phyloP scores from a whole-genome alignment of 1,284 basidiomycete genomes.

The Leccinum subspadiceum region DNA sequence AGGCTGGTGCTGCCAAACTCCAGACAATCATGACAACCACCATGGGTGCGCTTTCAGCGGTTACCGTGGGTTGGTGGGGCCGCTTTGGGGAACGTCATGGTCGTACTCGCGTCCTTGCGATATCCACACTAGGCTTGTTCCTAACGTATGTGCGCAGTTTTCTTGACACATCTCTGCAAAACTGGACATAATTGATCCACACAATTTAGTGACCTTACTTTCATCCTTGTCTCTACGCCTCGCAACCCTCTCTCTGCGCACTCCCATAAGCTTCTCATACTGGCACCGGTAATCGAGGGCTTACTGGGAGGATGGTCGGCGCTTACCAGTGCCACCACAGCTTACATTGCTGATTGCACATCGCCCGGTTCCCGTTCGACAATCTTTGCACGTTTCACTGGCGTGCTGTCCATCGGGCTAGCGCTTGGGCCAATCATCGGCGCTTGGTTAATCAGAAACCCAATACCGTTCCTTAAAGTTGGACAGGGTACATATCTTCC shows the following conservation, averaged over 20 bases:
- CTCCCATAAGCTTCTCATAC: constrained; percentile 70
- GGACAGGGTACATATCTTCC: constrained; percentile 21
- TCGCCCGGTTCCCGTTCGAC: constrained; percentile 79
- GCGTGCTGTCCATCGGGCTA: constrained; percentile 70
- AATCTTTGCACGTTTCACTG: constrained; percentile 77
- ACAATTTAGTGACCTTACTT: constrained; percentile 63
- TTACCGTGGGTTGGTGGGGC: constrained; percentile 90
- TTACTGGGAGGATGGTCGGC: constrained; percentile 85
- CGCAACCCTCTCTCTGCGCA: constrained; percentile 62
- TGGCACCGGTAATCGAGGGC: constrained; percentile 83
- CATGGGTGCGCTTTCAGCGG: constrained; percentile 78
- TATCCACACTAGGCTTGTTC: constrained; percentile 70
- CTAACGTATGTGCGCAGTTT: constrained; percentile 56
- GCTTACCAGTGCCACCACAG: constrained; percentile 73
- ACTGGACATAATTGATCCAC: constrained; percentile 13
- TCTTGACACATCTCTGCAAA: background rate
- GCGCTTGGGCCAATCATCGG: constrained; percentile 73
- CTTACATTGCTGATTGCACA: constrained; percentile 86
- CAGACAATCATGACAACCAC: constrained; percentile 73
- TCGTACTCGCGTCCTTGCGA: constrained; percentile 71
- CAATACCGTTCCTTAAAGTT: constrained; percentile 39
- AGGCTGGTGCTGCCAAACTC: constrained; percentile 62
- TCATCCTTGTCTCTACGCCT: constrained; percentile 76
- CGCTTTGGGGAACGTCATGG: constrained; percentile 78
- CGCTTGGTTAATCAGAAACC: constrained; percentile 63